Base-by-base conservation (phyloP, 805 yeast genomes). In the Saccharomyces paradoxus region DNA sequence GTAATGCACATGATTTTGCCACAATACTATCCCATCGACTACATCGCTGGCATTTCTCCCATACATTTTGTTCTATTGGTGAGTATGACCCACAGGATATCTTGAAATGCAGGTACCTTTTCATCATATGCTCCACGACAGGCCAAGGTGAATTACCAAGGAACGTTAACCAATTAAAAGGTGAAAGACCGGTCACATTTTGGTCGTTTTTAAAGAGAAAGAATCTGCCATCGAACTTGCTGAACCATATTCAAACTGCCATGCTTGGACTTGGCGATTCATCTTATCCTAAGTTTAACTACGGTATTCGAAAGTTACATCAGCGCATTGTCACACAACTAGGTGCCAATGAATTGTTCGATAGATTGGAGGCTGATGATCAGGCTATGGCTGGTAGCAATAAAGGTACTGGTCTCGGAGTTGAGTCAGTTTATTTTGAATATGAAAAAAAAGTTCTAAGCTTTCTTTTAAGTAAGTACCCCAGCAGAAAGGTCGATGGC, bases 141-240 rank as follows among this genome's bases (percentile, higher is more conserved):
- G 98, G 99, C 7, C 97, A 92, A 69, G 99, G 99, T 28, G 96
- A 87, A 57, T 70, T 92, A 32, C 98, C 99, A 0, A 70, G 86
- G 46, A 89, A 89, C 65, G 84, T 86, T 0, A 75, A 76, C 58
- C 49, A 64, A 8, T 52, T 48, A 17, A 67, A 63, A 21, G 47
- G 31, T 30, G 29, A 53, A 2, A 54, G 53, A 26, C 55, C 54
- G 10, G 56, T 61, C 21, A 62, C 66, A 1, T 81, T 92, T 58
- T 87, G 96, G 95, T 77, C 78, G 59, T 82, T 86, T 57, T 69
- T 94, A 61, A 78, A 89, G 55, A 81, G 80, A 65, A 81, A 78
- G 65, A 83, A 82, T 59, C 77, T 92, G 7, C 78, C 94, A 73
- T 29, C 60, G 0, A 81, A 81, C 60, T 71, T 89, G 30, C 71